A percentile compares a stretch with the other conserved stretches of the same genome.
Evolutionary conservation across 345 rosid genomes (phyloP).

Genomic region (Heritiera fomes): DNA sequence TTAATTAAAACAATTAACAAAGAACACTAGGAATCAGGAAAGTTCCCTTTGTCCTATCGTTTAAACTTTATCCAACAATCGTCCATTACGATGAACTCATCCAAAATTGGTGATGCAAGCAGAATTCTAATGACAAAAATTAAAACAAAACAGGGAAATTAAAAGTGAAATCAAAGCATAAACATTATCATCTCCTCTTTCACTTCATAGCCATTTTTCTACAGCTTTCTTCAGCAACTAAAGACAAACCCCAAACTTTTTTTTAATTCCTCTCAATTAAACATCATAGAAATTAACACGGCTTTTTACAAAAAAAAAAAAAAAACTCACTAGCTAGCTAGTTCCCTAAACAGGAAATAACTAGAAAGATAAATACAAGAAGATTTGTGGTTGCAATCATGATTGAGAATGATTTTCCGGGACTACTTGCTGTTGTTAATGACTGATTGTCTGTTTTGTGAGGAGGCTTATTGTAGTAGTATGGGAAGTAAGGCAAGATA

Average conservation of each 20-base stretch:
- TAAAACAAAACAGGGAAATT: neutral
- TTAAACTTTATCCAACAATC: too few species aligned
- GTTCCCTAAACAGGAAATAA: neutral
- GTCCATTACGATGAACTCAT: slow-evolving; percentile 1
- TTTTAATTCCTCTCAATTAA: neutral
- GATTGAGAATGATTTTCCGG: slow-evolving; percentile 15
- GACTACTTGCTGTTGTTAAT: slow-evolving; percentile 1
- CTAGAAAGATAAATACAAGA: slow-evolving; percentile 23
- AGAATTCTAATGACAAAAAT: neutral
- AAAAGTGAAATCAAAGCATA: neutral
- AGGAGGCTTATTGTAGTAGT: slow-evolving; percentile 65
- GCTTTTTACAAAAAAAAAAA: neutral
- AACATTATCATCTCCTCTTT: neutral
- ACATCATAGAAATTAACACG: neutral
- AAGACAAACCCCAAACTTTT: slow-evolving; percentile 7
- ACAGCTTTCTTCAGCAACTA: slow-evolving; percentile 14
- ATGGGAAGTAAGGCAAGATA: slow-evolving; percentile 81
- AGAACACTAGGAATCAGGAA: too few species aligned
- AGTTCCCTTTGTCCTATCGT: too few species aligned
- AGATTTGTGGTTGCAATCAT: slow-evolving; percentile 8
- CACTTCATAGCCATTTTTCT: neutral
- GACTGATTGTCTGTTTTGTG: slow-evolving; percentile 54
- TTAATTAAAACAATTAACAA: too few species aligned
- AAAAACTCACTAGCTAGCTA: neutral
- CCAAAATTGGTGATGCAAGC: slow-evolving; percentile 28